Evolutionary conservation across 2,329 filamentous ascomycete genomes (phyloP), one percentile per base, ranked within the genome.

Genomic region (Trichothecium roseum): DNA sequence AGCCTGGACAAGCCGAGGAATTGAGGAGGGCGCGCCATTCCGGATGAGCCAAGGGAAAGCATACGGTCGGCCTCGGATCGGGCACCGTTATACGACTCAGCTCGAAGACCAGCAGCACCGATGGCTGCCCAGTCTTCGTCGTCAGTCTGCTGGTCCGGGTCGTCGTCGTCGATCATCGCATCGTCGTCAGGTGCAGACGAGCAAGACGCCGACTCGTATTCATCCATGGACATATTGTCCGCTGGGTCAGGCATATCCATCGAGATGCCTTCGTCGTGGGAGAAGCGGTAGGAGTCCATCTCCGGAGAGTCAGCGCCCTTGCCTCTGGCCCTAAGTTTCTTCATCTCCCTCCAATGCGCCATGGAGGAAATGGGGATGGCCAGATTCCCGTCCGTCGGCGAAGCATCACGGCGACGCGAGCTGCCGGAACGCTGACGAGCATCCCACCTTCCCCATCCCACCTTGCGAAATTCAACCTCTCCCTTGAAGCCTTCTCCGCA

Each of bases 361-460:
- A 24, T 24, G 20, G 20, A 24, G 6, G 20, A 24, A 51, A 80
- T 79, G 46, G 74, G 73, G 41, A 81, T 78, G 43, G 66, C 69
- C 20, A 24, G 20, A 10, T 24, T 24, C 6, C 20, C 20, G 20
- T 24, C 20, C 6, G 20, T 24, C 18, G 62, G 54, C 50, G 57
- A 55, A 53, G 55, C 52, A 46, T 48, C 64, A 54, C 55, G 65
- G 40, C 64, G 55, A 43, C 68, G 64, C 42, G 63, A 49, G 30
- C 71, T 63, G 42, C 84, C 74, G 37, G 80, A 84, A 48, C 77
- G 77, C 54, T 76, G 71, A 53, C 78, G 78, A 42, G 88, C 91
- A 58, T 93, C 84, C 89, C 89, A 98, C 45, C 87, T 78, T 40
- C 91, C 91, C 89, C 89, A 96, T 52, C 89, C 89, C 40, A 95